These are phyloP conservation scores for barrel medic (Medicago truncatula) DNA, from an alignment of 306 rosid species.

Conservation along the genomic window MtrunA17r5.0-ANR NC_053044.1:54488501-54489000, in stretches of 20 bases:
- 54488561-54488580: conserved; percentile 33
- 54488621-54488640: conserved; percentile 30
- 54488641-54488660: neutral
- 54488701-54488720: too few relatives aligned
- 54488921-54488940: neutral
- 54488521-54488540: conserved; percentile 57
- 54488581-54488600: conserved; percentile 38
- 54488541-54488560: conserved; percentile 37
- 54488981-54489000: neutral
- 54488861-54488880: conserved; percentile 19
- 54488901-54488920: too few relatives aligned
- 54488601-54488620: conserved; percentile 27
- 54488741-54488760: too few relatives aligned
- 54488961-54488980: neutral
- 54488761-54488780: too few relatives aligned
- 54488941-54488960: conserved; percentile 14
- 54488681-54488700: neutral
- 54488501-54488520: conserved; percentile 66
- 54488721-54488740: too few relatives aligned
- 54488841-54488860: too few relatives aligned
- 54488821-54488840: neutral
- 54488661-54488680: conserved; percentile 22
- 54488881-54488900: conserved; percentile 12
- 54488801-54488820: too few relatives aligned
- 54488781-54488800: too few relatives aligned